phyloP scores from a whole-genome alignment of 257 asterid species.

The Cinchona pubescens region DNA sequence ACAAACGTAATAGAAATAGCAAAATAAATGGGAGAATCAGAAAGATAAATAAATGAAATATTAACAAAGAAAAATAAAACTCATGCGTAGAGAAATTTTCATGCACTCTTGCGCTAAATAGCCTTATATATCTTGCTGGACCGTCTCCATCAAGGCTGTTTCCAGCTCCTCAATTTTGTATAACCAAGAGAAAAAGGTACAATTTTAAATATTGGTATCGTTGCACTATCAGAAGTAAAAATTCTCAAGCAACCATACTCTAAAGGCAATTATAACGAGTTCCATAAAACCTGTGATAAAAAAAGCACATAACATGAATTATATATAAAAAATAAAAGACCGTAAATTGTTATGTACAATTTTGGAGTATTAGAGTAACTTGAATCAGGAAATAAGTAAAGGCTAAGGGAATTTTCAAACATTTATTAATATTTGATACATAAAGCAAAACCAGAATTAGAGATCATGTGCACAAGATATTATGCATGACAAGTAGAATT shows the following conservation, averaged over 20 bases:
- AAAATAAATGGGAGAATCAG: neutral
- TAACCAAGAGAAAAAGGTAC: constrained; percentile 17
- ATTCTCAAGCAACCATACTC: neutral
- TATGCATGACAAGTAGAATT: neutral
- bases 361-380: neutral
- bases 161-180: constrained; percentile 93
- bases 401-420: neutral
- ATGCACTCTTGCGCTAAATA: constrained; percentile 77
- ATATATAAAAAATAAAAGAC: too few species aligned
- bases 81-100: neutral
- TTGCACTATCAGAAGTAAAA: too few species aligned
- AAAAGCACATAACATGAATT: too few species aligned
- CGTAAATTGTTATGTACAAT: neutral
- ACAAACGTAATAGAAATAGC: neutral
- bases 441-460: neutral
- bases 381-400: neutral
- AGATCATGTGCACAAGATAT: neutral
- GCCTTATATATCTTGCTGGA: constrained; percentile 78
- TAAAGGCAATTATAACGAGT: neutral
- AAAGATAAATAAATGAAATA: neutral
- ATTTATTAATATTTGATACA: neutral
- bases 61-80: neutral
- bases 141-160: constrained; percentile 95
- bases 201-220: neutral
- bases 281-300: too few species aligned